Evolutionary conservation across 1,139 yeast genomes (phyloP), one percentile per base, ranked within the genome.

Genomic region (Maudiozyma humilis): DNA sequence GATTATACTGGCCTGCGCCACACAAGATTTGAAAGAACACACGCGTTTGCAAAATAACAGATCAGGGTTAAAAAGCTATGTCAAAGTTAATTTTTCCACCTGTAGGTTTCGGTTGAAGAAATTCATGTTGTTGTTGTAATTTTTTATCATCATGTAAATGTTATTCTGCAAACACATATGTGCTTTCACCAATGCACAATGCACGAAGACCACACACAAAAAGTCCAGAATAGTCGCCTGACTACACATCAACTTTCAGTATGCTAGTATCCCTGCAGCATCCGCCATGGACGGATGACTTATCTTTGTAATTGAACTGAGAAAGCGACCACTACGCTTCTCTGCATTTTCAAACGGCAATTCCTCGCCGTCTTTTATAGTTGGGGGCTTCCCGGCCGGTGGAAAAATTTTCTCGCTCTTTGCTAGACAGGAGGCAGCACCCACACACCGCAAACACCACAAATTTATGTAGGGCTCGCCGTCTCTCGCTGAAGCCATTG

Each of bases 101-200:
- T 60, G 57, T 59, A 49, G 51, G 56, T 47, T 60, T 67, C 69
- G 67, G 71, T 60, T 66, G 71, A 67, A 67, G 71, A 67, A 67
- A 67, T 67, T 66, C 71, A 65, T 46, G 68, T 66, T 66, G 70
- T 66, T 67, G 70, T 66, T 66, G 66, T 64, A 60, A 56, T 42
- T 46, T 59, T 53, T 57, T 64, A 55, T 67, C 70, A 67, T 67
- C 71, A 66, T 62, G 46, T 19, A 32, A 31, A 39, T 15, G n/a
- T 29, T 31, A 35, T 35, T 20, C 15, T 23, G 10, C 27, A 6
- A 10, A 10, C 27, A 23, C 10, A 6, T 23, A 6, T 23, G 10
- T 23, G 6, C 27, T 10, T 6, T 23, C 27, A 6, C 10, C 27
- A 23, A 23, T 6, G 27, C 6, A 23, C 8, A 23, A 23, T 6